Base-by-base conservation (phyloP, 768 basidiomycete genomes). In the Candolleomyces eurysporus region DNA sequence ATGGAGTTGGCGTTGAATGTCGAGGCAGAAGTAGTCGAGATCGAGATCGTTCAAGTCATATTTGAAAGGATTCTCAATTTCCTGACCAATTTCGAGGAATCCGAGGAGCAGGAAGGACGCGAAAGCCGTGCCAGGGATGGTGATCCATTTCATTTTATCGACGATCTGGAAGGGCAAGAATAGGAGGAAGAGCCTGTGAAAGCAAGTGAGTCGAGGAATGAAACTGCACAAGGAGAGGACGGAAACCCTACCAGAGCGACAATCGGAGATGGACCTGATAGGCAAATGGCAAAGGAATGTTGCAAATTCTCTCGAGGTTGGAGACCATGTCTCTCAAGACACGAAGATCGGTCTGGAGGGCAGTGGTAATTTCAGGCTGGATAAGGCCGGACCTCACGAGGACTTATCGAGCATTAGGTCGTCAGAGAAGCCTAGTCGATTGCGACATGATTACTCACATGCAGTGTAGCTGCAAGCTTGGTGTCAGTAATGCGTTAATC, bases 11-110 rank as follows among this genome's bases (percentile, higher is more conserved):
- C 84, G 78, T 65, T 87, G 84, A 64, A 92, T 82, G 30, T 82
- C 73, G 21, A 86, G 73, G 68, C 88, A 89, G 80, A 89, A 90
- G 60, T 77, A 72, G 71, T 91, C 89, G 32, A 91, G 78, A 69
- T 87, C 84, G 36, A 88, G 78, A 77, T 89, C 86, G 65, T 88
- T 88, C 66, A 82, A 68, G 64, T 87, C 86, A 65, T 87, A 88
- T 66, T 83, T 82, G 79, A 88, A 87, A 0, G 86, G 86, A 66
- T 87, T 86, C 71, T 87, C 86, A 65, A 87, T 87, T 67, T 87
- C 86, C 67, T 86, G 84, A 21, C 86, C 65, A 92, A 87, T 87
- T 67, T 88, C 86, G 30, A 89, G 78, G 80, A 89, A 87, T 42
- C 86, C 86, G 36, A 86, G 76, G 43, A 86, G 78, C 48, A 88